Percentiles rank a stretch among this genome's conserved stretches.
phyloP scores from a whole-genome alignment of 495 filamentous ascomycete species.

The Aspergillus incahuasiensis region DNA sequence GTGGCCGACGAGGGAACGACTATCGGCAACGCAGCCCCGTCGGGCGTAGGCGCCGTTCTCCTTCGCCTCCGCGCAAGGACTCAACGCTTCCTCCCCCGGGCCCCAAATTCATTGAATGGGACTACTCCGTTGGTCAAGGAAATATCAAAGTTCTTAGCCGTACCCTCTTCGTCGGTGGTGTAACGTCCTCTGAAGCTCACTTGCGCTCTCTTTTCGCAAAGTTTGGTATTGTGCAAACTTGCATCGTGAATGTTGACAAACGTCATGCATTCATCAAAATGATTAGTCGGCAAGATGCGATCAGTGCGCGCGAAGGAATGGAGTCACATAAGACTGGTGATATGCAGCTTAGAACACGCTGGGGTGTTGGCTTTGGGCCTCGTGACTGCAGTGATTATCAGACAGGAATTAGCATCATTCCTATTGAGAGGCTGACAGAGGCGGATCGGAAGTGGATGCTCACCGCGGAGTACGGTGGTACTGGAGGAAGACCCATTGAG shows the following conservation, averaged over 20 bases:
- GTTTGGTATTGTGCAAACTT: slow-evolving; percentile 87
- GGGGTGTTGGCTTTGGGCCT: slow-evolving; percentile 96
- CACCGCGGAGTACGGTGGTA: slow-evolving; percentile 88
- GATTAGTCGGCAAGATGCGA: slow-evolving; percentile 79
- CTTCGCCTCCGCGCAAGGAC: slow-evolving; percentile 50
- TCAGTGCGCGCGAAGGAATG: slow-evolving; percentile 85
- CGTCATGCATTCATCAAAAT: slow-evolving; percentile 99
- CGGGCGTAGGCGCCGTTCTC: slow-evolving; percentile 57
- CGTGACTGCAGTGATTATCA: slow-evolving; percentile 96
- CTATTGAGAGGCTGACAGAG: slow-evolving; percentile 85
- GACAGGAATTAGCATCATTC: slow-evolving; percentile 88
- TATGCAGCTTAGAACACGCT: slow-evolving; percentile 81
- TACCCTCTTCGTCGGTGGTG: slow-evolving; percentile 94
- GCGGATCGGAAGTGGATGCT: slow-evolving; percentile 97
- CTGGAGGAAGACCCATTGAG: slow-evolving; percentile 76
- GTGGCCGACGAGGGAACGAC: slow-evolving; percentile 53
- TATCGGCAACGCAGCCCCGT: slow-evolving; percentile 84
- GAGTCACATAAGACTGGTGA: slow-evolving; percentile 68
- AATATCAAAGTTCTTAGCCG: slow-evolving; percentile 91
- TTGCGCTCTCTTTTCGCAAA: slow-evolving; percentile 70
- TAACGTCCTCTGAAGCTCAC: slow-evolving; percentile 80
- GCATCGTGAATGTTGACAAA: slow-evolving; percentile 96
- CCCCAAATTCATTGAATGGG: slow-evolving; percentile 78
- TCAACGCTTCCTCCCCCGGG: slow-evolving; percentile 51
- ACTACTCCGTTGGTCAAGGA: slow-evolving; percentile 63